Evolutionary conservation across 768 basidiomycete genomes (phyloP).

Genomic region (Lactarius vividus): DNA sequence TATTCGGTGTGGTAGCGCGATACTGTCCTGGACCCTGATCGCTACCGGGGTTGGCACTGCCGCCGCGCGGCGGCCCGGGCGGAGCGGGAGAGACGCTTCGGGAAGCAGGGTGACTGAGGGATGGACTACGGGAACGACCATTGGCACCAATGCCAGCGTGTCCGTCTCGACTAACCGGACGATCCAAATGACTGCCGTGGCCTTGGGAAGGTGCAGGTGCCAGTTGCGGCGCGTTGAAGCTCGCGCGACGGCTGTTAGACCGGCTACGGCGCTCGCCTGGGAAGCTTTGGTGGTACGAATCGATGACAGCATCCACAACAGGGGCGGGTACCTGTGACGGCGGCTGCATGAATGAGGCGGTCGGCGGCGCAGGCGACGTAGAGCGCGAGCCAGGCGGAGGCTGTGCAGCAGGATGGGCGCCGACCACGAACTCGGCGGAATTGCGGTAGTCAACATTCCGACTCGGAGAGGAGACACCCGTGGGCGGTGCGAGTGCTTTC

Average conservation of each 20-base stretch:
- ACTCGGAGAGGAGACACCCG: conserved; percentile 26
- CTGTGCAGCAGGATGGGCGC: conserved; percentile 53
- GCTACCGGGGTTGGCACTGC: conserved; percentile 11
- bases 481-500: conserved; percentile 26
- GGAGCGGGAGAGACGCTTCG: conserved; percentile 53
- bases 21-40: conserved; percentile 31
- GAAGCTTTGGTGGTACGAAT: conserved; percentile 78
- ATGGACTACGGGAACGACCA: conserved; percentile 60
- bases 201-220: conserved; percentile 31
- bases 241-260: conserved; percentile 35
- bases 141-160: conserved; percentile 84
- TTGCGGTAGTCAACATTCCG: conserved; percentile 61
- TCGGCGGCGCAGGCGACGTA: conserved; percentile 67
- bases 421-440: conserved; percentile 78
- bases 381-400: conserved; percentile 58
- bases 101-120: conserved; percentile 39
- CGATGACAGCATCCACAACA: conserved; percentile 69
- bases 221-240: conserved; percentile 33
- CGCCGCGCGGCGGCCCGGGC: conserved; percentile 25
- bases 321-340: conserved; percentile 43
- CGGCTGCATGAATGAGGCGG: conserved; percentile 71
- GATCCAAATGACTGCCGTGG: conserved; percentile 34
- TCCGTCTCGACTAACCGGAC: conserved; percentile 60
- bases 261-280: conserved; percentile 77
- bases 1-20: conserved; percentile 70